Percentiles rank a stretch among this genome's conserved stretches.
Conservation (phyloP, 257 asterid genomes). For the Solanum raphanifolium region DNA sequence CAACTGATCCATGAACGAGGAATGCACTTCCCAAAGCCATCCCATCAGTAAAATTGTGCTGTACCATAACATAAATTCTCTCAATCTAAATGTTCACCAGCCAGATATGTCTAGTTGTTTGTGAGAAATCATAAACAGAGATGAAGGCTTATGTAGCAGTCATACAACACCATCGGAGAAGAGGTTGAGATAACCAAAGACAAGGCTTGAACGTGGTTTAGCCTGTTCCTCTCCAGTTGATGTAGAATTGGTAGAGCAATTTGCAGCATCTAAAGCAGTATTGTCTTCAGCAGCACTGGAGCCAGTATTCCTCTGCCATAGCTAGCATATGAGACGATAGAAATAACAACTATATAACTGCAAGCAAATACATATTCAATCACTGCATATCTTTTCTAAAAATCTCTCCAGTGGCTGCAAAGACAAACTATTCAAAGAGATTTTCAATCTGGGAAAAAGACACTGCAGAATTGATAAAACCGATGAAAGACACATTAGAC, state of each 20-base stretch:
- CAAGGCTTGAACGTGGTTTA: slow-evolving; percentile 64
- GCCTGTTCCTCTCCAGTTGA: slow-evolving; percentile 23
- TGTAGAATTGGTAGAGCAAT: slow-evolving; percentile 12
- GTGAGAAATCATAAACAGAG: background rate
- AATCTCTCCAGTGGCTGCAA: no score
- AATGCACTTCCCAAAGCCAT: slow-evolving; percentile 99
- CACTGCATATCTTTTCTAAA: no score
- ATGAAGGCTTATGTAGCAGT: background rate
- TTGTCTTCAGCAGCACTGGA: slow-evolving; percentile 25
- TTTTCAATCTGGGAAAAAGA: background rate
- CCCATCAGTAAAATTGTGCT: slow-evolving; percentile 99
- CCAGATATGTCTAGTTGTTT: slow-evolving; percentile 1
- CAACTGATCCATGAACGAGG: slow-evolving; percentile 91
- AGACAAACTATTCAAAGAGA: background rate
- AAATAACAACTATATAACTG: no score
- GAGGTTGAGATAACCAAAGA: slow-evolving; percentile 93
- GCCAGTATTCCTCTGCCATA: slow-evolving; percentile 52
- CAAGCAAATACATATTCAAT: no score
- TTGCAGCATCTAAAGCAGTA: slow-evolving; percentile 15
- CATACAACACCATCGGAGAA: slow-evolving; percentile 98
- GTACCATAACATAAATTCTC: slow-evolving; percentile 17
- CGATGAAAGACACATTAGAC: background rate
- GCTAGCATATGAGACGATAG: slow-evolving; percentile 1
- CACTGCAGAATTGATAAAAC: background rate
- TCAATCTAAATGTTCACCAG: slow-evolving; percentile 4